Base-by-base conservation (phyloP, 148 eudicot species). In the Silene uniflora region DNA sequence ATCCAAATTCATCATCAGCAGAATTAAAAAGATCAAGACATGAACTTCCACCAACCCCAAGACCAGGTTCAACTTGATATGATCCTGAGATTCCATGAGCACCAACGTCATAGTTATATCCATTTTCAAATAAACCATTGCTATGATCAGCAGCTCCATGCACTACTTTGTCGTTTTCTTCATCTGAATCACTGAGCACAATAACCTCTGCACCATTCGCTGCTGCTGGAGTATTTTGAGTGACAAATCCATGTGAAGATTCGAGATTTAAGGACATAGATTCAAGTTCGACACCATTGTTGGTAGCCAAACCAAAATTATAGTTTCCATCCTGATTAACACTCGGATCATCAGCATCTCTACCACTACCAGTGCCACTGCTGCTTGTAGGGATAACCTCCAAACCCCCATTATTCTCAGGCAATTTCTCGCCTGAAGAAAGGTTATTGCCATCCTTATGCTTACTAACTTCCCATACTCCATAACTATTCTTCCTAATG, bases 141-240 rank as follows among this genome's bases (percentile, higher is more conserved):
- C 44, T 72, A 64, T 73, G 75, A 39, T 75, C 71, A 54, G 73
- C 71, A 54, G 73, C 66, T 35, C 67, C 81, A 82, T 82, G 75
- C n/a, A 77, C 64, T 68, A 83, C 56, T 73, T 81, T 16, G 54
- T 69, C 86, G 72, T 83, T 83, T 65, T 91, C 92, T 78, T 89
- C 96, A 75, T 91, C 96, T 16, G 92, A 91, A 86, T 91, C 92
- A 80, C 91, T 91, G 42, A 91, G 91, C 78, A 91, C 87, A 72
- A 91, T 86, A 55, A 91, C 74, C 6, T 88, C 87, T 5, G 81
- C 83, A 63, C 85, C 88, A 54, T 74, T 81, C 29, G 78, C 77
- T 54, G 86, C 67, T 74, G 83, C 82, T 47, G 82, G 25, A 65
- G 74, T 35, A 75, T 67, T 84, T 67, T 79, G 85, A 74, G 77